Percentiles rank a stretch among this genome's conserved stretches.
Evolutionary conservation across 306 rosid genomes (phyloP).

Genomic region (Medicago arabica): DNA sequence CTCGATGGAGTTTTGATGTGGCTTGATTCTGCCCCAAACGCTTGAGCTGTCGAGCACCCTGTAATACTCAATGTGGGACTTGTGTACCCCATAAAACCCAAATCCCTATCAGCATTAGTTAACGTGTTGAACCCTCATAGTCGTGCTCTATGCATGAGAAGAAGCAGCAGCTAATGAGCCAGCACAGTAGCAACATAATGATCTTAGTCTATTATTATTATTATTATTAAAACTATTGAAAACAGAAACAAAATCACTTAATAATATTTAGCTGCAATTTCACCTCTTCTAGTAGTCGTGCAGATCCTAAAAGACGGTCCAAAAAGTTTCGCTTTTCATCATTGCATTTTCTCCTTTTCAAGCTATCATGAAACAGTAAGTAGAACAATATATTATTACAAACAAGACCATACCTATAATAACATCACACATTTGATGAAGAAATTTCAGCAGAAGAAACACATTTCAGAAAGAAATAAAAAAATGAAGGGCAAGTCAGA

Average conservation of each 20-base stretch:
- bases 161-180: slow-evolving; percentile 23
- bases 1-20: too few species aligned
- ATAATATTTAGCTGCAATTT: slow-evolving; percentile 35
- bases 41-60: not conserved
- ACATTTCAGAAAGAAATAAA: slow-evolving; percentile 12
- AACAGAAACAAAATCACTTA: not conserved
- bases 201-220: not conserved
- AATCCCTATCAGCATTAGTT: not conserved
- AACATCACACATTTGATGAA: not conserved
- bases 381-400: slow-evolving; percentile 22
- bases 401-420: slow-evolving; percentile 5
- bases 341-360: slow-evolving; percentile 79
- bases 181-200: slow-evolving; percentile 23
- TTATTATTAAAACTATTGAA: not conserved
- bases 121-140: slow-evolving; percentile 14
- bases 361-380: slow-evolving; percentile 54
- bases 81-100: not conserved
- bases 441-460: slow-evolving; percentile 17
- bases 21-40: not conserved
- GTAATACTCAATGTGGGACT: not conserved
- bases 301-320: slow-evolving; percentile 86
- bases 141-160: slow-evolving; percentile 10
- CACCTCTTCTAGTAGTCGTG: slow-evolving; percentile 78
- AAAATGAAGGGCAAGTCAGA: not conserved
- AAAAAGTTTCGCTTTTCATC: slow-evolving; percentile 65